Base-by-base conservation (phyloP, 78 protist species). In the Dictyostelium firmibasis region DNA sequence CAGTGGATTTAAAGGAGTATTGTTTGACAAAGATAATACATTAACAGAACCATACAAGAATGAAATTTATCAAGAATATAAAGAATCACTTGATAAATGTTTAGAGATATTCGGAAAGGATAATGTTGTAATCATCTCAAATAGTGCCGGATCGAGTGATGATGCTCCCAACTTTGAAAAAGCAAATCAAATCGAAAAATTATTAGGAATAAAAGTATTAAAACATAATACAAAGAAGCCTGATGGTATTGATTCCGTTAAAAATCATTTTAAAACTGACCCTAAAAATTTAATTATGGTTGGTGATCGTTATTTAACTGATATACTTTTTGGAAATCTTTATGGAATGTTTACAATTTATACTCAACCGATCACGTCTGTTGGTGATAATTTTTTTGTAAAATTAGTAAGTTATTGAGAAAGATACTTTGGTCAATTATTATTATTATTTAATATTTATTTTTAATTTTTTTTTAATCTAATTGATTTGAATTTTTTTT, bases 81-180 rank as follows among this genome's bases (percentile, higher is more conserved):
- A 44, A 31, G 82, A 89, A 31, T 50, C 86, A 31, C 31, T 89
- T 7, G 53, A 79, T 10, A 20, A 20, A 35, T 78, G 88, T 57
- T 13, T 41, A 41, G 38, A 31, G 2, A 38, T 81, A 27, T 89
- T 89, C 44, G 94, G 94, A 31, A 47, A 43, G 1, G 50, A 89
- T 14, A 50, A 67, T 57, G 47, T 89, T 6, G 94, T 86, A 1
- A 81, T 89, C 1, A 60, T 89, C 3, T 89, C 94, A 11, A 89
- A 89, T 81, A 78, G 86, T 67, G 94, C 94, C 8, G 94, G 94
- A 3, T 89, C 94, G 11, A 81, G 86, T 81, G 94, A 89, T 76
- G 94, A 89, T 74, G 5, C 16, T 3, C 77, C 77, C 27, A 29
- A 29, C 10, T 89, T 81, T 67, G 25, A 31, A 25, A 43, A 81